phyloP scores from a whole-genome alignment of 2,329 filamentous ascomycete genomes.

The Penicillium sp. region DNA sequence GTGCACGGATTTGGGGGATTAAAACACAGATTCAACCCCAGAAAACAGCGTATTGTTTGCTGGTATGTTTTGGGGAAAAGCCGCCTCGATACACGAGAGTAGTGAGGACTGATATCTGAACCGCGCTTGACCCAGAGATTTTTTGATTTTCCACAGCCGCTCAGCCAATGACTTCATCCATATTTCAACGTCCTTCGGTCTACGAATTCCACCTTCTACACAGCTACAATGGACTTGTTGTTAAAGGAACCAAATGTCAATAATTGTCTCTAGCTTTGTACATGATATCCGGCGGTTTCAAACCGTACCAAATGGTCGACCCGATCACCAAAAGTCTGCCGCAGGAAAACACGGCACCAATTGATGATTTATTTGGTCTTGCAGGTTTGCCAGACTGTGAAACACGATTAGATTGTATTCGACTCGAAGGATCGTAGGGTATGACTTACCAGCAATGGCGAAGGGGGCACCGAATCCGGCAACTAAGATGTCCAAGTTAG shows the following conservation, averaged over 20 bases:
- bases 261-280: constrained; percentile 43
- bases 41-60: not conserved
- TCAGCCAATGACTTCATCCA: constrained; percentile 48
- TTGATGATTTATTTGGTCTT: constrained; percentile 54
- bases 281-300: constrained; percentile 35
- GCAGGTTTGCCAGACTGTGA: constrained; percentile 66
- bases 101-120: constrained; percentile 25
- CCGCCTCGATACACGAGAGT: constrained; percentile 6
- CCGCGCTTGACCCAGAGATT: constrained; percentile 36
- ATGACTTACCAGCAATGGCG: constrained; percentile 62
- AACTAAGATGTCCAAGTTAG: constrained; percentile 50
- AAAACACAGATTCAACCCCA: not conserved
- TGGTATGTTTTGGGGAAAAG: not conserved
- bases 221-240: constrained; percentile 15
- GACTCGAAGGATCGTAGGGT: not conserved
- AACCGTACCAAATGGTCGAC: constrained; percentile 23
- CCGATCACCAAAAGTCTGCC: constrained; percentile 18
- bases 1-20: constrained; percentile 1
- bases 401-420: constrained; percentile 24
- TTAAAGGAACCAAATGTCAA: constrained; percentile 23
- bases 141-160: constrained; percentile 41
- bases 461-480: constrained; percentile 62
- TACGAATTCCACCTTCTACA: constrained; percentile 21
- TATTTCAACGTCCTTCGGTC: constrained; percentile 32
- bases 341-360: constrained; percentile 17